Base-by-base conservation (phyloP, 345 rosid species). In the Barbarea vulgaris region DNA sequence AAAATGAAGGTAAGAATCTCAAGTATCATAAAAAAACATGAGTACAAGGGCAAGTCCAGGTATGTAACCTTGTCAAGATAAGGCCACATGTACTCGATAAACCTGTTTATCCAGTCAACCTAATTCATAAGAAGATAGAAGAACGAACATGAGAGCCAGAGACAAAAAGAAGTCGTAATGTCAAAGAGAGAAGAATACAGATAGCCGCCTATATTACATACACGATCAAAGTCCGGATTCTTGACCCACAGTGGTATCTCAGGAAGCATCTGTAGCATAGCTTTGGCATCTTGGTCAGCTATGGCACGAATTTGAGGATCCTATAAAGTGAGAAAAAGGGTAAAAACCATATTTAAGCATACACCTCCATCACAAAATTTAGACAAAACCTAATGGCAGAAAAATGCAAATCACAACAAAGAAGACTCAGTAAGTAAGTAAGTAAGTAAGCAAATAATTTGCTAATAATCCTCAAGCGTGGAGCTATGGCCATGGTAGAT, bases 211-310 rank as follows among this genome's bases (percentile, higher is more conserved):
- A n/a, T n/a, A 46, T 78, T 6, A 85, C 93, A 53, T 83, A 95
- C 99, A 51, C 99, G 98, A 73, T 95, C 99, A 51, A 79, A 85
- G 62, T 92, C 98, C 0, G 99, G 99, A 69, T 86, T 90, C 71
- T 95, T 95, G 54, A 95, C 96, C 99, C 99, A 95, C 6, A 77
- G 82, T 0, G 99, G 99, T 74, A 95, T 89, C 83, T 95, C 98
- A 0, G 99, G 98, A 65, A 95, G 86, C 96, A 95, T 85, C 63
- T 84, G 87, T 67, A 74, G 93, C 85, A 95, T 71, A 62, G 87
- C 76, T 18, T 85, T 90, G 2, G 97, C 74, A 64, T 91, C 98
- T 83, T 83, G 92, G 72, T 90, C 94, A 36, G 81, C 83, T 76
- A 95, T 67, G 0, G 99, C 85, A 52, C 85, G 85, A 63, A 90